phyloP scores from a whole-genome alignment of 2,329 filamentous ascomycete species.

The Hortaea sp. region DNA sequence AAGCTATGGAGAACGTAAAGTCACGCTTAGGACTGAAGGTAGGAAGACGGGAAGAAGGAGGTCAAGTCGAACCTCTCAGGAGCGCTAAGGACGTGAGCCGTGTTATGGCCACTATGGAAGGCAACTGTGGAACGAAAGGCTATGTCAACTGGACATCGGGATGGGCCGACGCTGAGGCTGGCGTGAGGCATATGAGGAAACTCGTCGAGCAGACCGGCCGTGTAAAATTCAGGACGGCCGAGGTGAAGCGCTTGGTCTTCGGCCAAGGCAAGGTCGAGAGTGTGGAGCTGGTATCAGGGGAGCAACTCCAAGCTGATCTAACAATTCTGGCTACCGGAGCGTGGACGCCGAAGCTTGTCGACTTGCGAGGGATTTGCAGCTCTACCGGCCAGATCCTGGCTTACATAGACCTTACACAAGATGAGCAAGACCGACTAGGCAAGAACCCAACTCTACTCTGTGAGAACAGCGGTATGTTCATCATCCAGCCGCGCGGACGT shows the following conservation, averaged over 20 bases:
- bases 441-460: conserved; percentile 65
- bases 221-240: conserved; percentile 39
- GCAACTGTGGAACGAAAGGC: conserved; percentile 49
- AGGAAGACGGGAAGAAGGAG: conserved; percentile 24
- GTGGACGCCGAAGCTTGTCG: conserved; percentile 70
- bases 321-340: conserved; percentile 77
- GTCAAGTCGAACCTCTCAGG: conserved; percentile 29
- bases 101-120: conserved; percentile 28
- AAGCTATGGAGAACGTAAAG: conserved; percentile 52
- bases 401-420: conserved; percentile 63
- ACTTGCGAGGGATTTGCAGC: conserved; percentile 64
- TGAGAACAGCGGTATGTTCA: conserved; percentile 60
- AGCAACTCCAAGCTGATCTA: conserved; percentile 53
- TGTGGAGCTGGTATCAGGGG: conserved; percentile 44
- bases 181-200: conserved; percentile 54
- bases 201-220: conserved; percentile 43
- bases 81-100: conserved; percentile 29
- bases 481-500: conserved; percentile 53
- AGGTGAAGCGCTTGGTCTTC: conserved; percentile 37
- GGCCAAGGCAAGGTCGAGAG: conserved; percentile 41
- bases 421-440: conserved; percentile 56
- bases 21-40: conserved; percentile 34
- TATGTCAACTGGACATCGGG: conserved; percentile 67
- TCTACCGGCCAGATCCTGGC: conserved; percentile 75
- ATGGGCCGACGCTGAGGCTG: conserved; percentile 68